Base-by-base conservation (phyloP, 345 rosid genomes). In the Hirschfeldia incana region DNA sequence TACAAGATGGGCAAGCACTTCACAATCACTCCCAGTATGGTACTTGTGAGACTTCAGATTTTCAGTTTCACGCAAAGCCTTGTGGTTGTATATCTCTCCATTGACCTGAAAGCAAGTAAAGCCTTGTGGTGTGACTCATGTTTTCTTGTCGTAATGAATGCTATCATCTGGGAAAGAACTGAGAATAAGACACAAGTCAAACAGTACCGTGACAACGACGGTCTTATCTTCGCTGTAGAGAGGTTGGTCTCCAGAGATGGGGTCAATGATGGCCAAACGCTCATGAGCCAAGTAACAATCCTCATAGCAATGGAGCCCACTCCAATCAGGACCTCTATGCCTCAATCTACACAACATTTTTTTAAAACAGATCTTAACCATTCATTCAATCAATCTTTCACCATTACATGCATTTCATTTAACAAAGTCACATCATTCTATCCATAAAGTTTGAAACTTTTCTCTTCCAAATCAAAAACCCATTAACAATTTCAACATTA, bases 251-350 rank as follows among this genome's bases (percentile, higher is more conserved):
- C 97, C 97, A 28, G 97, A 92, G 70, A 91, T 78, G 29, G 97
- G 97, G 84, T 92, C 97, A 39, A 92, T 78, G 57, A 92, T 88
- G 16, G 97, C 97, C 81, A 92, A 83, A 44, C 94, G 87, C 75
- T 92, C 94, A 75, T 92, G 97, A 80, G 97, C 86, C 62, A 92
- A 88, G 77, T 87, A 92, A 77, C 92, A 90, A 72, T 86, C 86
- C 17, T 72, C 90, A 71, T 82, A 81, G 79, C 89, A 90, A 81
- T 88, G 89, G 68, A 92, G 69, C 0, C 97, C 97, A 26, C 97
- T 90, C 97, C 97, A 92, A 21, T 92, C 97, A 36, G 97, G 97
- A 69, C 94, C 97, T 85, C 97, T 82, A 75, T 92, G 97, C 39
- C 84, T 83, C 89, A 92, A 75, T 65, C 97, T 90, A 78, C 72